Conservation (phyloP, 208 protist genomes). For the Trypanosomatidae sp. region DNA sequence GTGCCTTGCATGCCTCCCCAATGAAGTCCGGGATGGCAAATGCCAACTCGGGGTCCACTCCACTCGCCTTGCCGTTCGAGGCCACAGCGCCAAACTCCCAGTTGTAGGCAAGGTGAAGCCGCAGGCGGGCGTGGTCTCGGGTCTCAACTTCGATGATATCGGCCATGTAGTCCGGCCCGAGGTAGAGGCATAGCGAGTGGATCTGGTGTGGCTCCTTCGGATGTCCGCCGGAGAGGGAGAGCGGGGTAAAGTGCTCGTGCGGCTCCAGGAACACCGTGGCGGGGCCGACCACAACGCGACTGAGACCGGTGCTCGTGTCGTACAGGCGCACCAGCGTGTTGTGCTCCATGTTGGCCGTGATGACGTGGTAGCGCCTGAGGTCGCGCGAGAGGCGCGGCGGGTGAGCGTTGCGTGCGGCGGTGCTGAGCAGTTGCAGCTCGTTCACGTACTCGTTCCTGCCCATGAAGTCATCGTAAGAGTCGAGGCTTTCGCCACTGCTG, state of each 20-base stretch:
- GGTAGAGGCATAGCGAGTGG: slow-evolving; percentile 87
- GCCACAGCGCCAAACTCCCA: slow-evolving; percentile 90
- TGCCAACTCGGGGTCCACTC: slow-evolving; percentile 33
- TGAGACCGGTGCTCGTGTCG: slow-evolving; percentile 87
- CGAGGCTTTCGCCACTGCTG: neutral
- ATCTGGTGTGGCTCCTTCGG: slow-evolving; percentile 89
- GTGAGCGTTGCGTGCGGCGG: slow-evolving; percentile 17
- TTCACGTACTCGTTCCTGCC: neutral
- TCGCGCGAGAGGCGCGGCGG: slow-evolving; percentile 21
- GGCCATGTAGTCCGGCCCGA: slow-evolving; percentile 96
- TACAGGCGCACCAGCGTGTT: slow-evolving; percentile 94
- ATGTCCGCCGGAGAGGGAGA: slow-evolving; percentile 82
- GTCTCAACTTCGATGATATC: slow-evolving; percentile 95
- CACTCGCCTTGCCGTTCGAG: neutral
- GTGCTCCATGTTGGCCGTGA: slow-evolving; percentile 84
- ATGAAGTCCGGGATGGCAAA: slow-evolving; percentile 97
- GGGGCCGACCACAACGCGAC: slow-evolving; percentile 80
- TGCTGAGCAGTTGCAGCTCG: slow-evolving; percentile 10
- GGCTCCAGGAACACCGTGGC: slow-evolving; percentile 61
- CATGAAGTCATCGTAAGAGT: neutral
- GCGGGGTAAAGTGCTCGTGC: slow-evolving; percentile 81
- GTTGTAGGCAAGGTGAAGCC: slow-evolving; percentile 95
- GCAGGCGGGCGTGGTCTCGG: slow-evolving; percentile 93
- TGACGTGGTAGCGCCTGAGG: slow-evolving; percentile 19
- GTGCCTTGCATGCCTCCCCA: slow-evolving; percentile 94